phyloP scores from a whole-genome alignment of 2,329 filamentous ascomycete genomes.

The Neoscytalidium dimidiatum region DNA sequence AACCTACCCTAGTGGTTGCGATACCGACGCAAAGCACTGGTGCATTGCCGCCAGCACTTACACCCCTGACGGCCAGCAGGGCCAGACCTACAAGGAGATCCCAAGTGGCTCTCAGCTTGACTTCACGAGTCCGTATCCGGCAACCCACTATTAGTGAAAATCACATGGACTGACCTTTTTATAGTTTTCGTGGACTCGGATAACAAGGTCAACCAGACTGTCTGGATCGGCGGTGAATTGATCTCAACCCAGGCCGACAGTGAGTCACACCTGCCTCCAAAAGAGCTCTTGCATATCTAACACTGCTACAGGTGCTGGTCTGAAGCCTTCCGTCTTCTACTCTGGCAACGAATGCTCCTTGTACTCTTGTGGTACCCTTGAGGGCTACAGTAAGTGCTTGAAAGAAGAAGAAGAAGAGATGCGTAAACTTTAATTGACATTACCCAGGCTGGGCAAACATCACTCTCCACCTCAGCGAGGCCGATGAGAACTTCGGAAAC shows the following conservation, averaged over 20 bases:
- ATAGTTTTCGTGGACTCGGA: slow-evolving; percentile 4
- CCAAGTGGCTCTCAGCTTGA: background rate
- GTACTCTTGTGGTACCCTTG: slow-evolving; percentile 16
- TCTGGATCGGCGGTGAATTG: slow-evolving; percentile 12
- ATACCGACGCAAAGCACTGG: slow-evolving; percentile 17
- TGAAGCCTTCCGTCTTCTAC: slow-evolving; percentile 22
- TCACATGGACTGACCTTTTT: background rate
- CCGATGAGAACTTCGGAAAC: slow-evolving; percentile 16
- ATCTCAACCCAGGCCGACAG: slow-evolving; percentile 9
- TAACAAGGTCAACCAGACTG: slow-evolving; percentile 12
- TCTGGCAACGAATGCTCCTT: slow-evolving; percentile 26
- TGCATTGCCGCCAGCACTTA: slow-evolving; percentile 21
- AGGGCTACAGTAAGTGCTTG: slow-evolving; percentile 11
- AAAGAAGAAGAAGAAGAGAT: background rate
- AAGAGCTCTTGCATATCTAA: background rate
- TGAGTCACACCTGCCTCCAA: background rate
- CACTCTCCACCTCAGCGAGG: slow-evolving; percentile 17
- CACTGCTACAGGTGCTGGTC: background rate
- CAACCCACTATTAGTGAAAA: background rate
- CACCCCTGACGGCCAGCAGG: background rate
- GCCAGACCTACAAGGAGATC: background rate
- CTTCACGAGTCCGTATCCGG: background rate
- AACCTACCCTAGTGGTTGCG: background rate
- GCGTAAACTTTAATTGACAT: no score
- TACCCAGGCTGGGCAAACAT: slow-evolving; percentile 20